A percentile compares a stretch with the other conserved stretches of the same genome.
Conservation (phyloP, 148 eudicot species). For the Pouteria glomerata region DNA sequence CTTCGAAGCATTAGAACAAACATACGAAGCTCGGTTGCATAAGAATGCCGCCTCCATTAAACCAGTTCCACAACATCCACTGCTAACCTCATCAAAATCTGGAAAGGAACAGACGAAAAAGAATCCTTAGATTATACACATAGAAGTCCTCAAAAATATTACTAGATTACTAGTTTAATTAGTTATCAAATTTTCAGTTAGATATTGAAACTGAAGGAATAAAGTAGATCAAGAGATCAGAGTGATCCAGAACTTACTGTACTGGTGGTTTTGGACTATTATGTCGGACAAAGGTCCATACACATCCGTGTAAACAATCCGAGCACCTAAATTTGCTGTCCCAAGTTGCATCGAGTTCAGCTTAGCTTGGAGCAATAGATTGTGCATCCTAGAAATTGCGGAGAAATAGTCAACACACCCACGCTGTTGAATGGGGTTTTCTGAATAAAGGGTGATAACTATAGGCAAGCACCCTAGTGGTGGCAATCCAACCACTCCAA, state of each 20-base stretch:
- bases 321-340: conserved; percentile 13
- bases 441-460: conserved; percentile 45
- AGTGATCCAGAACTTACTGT: conserved; percentile 34
- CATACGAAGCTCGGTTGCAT: conserved; percentile 43
- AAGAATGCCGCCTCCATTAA: conserved; percentile 41
- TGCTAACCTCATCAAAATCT: conserved; percentile 43
- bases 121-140: too few species aligned
- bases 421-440: conserved; percentile 19
- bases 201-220: too few species aligned
- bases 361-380: conserved; percentile 28
- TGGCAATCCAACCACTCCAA: conserved; percentile 54
- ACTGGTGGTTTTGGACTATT: conserved; percentile 18
- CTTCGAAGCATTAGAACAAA: conserved; percentile 43
- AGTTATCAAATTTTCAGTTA: too few species aligned
- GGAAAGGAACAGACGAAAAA: neutral
- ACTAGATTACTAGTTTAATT: too few species aligned
- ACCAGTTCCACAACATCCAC: conserved; percentile 66
- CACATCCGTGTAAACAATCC: conserved; percentile 41
- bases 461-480: conserved; percentile 82
- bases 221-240: too few species aligned
- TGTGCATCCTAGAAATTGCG: conserved; percentile 30
- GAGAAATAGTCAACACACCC: conserved; percentile 37
- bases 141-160: too few species aligned
- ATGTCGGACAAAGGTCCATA: conserved; percentile 32
- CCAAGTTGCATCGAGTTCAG: conserved; percentile 24